phyloP scores from a whole-genome alignment of 805 yeast species.

The Saccharomyces cerevisiae region DNA sequence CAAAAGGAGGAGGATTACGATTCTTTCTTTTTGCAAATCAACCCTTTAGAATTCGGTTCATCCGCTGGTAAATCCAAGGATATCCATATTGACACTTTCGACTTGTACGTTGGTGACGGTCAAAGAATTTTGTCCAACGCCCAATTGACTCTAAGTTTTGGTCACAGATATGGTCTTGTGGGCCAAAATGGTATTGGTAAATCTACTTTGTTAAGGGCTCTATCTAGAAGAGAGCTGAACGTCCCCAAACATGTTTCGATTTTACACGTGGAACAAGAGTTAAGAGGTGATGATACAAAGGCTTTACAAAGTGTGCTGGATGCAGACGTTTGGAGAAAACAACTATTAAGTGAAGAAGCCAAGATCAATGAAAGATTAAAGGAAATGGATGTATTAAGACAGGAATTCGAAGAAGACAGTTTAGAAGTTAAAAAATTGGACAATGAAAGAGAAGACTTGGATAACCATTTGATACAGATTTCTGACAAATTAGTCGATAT shows the following conservation, averaged over 20 bases:
- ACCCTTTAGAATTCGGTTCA: conserved; percentile 84
- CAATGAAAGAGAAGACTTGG: conserved; percentile 83
- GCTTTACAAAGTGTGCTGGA: conserved; percentile 95
- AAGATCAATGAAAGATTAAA: conserved; percentile 64
- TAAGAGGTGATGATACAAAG: conserved; percentile 82
- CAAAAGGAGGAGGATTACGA: conserved; percentile 72
- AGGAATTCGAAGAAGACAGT: conserved; percentile 68
- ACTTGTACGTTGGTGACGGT: conserved; percentile 92
- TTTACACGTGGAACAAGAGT: conserved; percentile 95
- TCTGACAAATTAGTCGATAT: conserved; percentile 79
- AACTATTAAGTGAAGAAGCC: conserved; percentile 65
- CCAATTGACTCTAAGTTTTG: conserved; percentile 76
- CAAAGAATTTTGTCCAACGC: conserved; percentile 87
- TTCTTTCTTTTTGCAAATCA: conserved; percentile 87
- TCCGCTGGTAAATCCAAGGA: conserved; percentile 97
- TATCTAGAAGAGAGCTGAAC: conserved; percentile 86
- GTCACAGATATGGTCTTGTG: conserved; percentile 92
- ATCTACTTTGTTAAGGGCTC: conserved; percentile 83
- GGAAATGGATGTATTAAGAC: conserved; percentile 63
- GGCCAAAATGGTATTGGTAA: conserved; percentile 99
- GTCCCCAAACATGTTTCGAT: conserved; percentile 94
- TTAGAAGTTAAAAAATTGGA: conserved; percentile 72
- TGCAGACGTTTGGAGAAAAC: conserved; percentile 99
- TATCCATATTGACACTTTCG: conserved; percentile 86
- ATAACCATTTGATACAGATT: conserved; percentile 66